Percentiles rank a stretch among this genome's conserved stretches.
These are phyloP conservation scores for Chloris gayana DNA, from an alignment of 176 grass and related monocot species.

Conservation along the genomic window DNA sequence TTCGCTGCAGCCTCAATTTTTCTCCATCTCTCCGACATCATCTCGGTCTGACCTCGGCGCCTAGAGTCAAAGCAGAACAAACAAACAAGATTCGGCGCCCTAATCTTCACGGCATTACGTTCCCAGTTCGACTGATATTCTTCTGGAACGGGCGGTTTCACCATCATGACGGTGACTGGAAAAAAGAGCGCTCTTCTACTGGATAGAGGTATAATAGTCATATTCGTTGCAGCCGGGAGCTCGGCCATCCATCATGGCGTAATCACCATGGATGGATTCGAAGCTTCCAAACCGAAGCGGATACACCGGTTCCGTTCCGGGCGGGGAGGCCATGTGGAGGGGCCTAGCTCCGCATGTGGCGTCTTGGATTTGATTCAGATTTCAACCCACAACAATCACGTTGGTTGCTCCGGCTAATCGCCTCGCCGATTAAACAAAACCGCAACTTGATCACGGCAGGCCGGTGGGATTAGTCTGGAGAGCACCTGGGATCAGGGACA, in stretches of 20 bases:
- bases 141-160: neutral
- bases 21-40: neutral
- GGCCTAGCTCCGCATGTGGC: constrained; percentile 4
- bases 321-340: neutral
- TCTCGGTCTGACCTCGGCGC: neutral
- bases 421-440: neutral
- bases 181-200: neutral
- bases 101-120: neutral
- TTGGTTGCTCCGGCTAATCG: neutral
- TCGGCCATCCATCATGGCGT: neutral
- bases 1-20: neutral
- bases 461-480: neutral
- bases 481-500: constrained; percentile 48
- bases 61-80: neutral
- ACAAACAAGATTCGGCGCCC: neutral
- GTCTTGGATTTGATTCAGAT: constrained; percentile 40
- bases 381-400: constrained; percentile 30
- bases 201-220: too few species aligned
- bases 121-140: neutral
- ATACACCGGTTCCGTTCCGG: neutral
- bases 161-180: neutral
- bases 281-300: constrained; percentile 14
- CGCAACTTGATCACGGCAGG: neutral
- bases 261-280: neutral
- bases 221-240: neutral